Evolutionary conservation across 305 asterid species (phyloP), one percentile per base, ranked within the genome.

Genomic region (Solanum hybrid): DNA sequence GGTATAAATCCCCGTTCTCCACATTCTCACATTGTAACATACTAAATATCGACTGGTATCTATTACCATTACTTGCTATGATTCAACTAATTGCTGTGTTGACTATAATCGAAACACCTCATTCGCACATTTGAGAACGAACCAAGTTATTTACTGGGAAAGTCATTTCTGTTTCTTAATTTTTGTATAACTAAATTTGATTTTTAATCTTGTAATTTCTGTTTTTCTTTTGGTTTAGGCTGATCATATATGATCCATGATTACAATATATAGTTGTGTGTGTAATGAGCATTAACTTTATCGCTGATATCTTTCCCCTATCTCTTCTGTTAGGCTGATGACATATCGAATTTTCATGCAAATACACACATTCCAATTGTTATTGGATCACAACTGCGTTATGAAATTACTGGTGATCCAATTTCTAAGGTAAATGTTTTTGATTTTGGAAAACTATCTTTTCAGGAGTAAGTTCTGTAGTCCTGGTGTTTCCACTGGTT

Each of bases 361-460:
- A 97, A 97, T 89, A 97, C 99, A 10, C 99, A 97, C 91, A 96
- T 97, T 90, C 99, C 99, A 10, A 29, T 97, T 76, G 98, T 97
- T 71, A 45, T 96, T 77, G 99, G 99, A 91, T 89, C 99, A 87
- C 99, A 96, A 93, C 94, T 93, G 97, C 98, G 99, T 88, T 97
- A 96, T 88, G 98, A 96, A 91, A 89, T 95, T 87, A 97, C 98
- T 4, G 98, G 99, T 14, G 99, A 97, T 90, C 95, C 96, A 1
- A 89, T 95, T 17, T 96, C 94, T 56, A 96, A 94, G 98, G 99
- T 95, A 86, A 27, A 34, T 78, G 34, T 5, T 85, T 64, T 79
- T 35, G 26, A 64, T 27, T 35, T 73, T 85, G 45, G 75, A 36
- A 71, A 64, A 64, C 72, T 19, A 60, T 22, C 13, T 64, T 64